Base-by-base conservation (phyloP, 805 yeast genomes). In the Monosporozyma servazzii region DNA sequence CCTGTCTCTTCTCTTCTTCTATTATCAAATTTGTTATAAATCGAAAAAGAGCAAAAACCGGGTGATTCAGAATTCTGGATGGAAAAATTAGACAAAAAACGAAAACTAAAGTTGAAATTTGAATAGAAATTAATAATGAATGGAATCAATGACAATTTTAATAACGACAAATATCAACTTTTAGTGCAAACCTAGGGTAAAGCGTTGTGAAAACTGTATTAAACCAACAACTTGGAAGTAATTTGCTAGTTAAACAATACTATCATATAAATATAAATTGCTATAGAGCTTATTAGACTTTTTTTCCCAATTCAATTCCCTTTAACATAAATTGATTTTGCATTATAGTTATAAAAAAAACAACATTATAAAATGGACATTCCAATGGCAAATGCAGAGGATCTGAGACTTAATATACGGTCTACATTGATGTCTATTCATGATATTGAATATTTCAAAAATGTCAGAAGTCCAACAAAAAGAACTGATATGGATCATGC, bases 401-500 rank as follows among this genome's bases (percentile, higher is more conserved):
- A 42, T 11, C 30, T 48, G 11, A 44, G 51, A n/a, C 13, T 10
- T 5, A 10, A 20, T 48, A 21, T 41, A 41, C 44, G 51, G 43
- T 45, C 49, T 6, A 56, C 58, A 7, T 48, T 64, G 43, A 49
- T 57, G 30, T 51, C 58, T 18, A 47, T 62, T 10, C 67, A 64
- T 47, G 53, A 51, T 20, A 45, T 54, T 11, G 56, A 56, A 4
- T 49, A 50, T 27, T 59, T 65, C 31, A 54, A 45, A 49, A 48
- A 52, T 37, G 55, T 58, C n/a, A 59, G 61, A 37, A 62, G 63
- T 27, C 66, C 67, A 3, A 54, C 60, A 6, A 64, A 61, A 27
- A 54, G 68, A 48, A 60, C 59, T 29, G 59, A 60, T 4, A 56
- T 63, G 65, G 66, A 61, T 33, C 61, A 57, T 46, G 40, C 51